A percentile compares a stretch with the other conserved stretches of the same genome.
These are phyloP conservation scores for Scalesia atractyloides DNA, from an alignment of 129 eudicot species.

Conservation along the genomic window DNA sequence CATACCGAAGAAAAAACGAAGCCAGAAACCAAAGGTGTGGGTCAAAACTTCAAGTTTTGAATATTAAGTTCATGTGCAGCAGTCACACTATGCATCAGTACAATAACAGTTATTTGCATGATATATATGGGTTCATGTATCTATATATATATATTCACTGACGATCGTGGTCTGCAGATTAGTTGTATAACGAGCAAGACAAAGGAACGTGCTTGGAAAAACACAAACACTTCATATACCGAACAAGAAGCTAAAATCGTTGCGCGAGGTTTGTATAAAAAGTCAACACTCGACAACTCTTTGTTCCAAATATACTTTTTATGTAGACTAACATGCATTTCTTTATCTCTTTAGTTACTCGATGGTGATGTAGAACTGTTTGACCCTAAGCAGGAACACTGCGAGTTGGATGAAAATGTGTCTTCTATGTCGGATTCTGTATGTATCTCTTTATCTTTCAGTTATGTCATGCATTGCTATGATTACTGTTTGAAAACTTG, in stretches of 20 bases:
- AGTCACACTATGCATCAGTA: too few species aligned
- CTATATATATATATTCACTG: not conserved
- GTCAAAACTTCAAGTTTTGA: too few species aligned
- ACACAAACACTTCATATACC: not conserved
- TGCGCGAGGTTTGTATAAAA: not conserved
- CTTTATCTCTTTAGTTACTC: slow-evolving; percentile 27
- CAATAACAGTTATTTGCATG: too few species aligned
- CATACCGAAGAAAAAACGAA: too few species aligned
- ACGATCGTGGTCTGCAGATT: not conserved
- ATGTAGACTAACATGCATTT: not conserved
- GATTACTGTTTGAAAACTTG: too few species aligned
- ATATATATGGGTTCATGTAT: not conserved
- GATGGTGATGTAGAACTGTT: slow-evolving; percentile 31
- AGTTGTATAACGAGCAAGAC: not conserved
- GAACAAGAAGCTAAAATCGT: not conserved
- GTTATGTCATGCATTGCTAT: too few species aligned
- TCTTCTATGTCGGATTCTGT: not conserved
- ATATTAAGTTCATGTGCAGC: too few species aligned
- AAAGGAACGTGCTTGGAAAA: slow-evolving; percentile 7
- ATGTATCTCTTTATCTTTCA: not conserved
- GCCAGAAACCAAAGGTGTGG: too few species aligned
- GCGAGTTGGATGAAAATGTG: slow-evolving; percentile 41
- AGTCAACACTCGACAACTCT: too few species aligned
- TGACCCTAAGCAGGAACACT: slow-evolving; percentile 22
- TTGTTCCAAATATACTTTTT: not conserved